Conservation (phyloP, 1,139 yeast species). For the Blastobotrys illinoisensis region DNA sequence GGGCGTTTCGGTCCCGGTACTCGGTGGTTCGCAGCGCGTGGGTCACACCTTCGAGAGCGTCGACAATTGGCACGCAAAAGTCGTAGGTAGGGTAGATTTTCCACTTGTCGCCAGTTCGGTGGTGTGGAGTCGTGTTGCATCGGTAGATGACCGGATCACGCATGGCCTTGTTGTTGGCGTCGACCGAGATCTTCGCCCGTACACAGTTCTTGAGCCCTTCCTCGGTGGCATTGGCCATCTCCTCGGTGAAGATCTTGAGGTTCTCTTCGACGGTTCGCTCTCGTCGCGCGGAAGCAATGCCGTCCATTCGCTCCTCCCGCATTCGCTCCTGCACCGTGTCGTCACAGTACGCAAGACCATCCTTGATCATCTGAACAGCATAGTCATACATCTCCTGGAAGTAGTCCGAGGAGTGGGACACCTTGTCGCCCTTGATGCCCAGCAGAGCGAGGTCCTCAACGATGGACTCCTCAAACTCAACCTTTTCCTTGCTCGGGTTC, state of each 20-base stretch:
- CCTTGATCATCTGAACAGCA: slow-evolving; percentile 80
- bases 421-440: slow-evolving; percentile 84
- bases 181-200: slow-evolving; percentile 91
- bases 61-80: slow-evolving; percentile 96
- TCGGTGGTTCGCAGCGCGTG: slow-evolving; percentile 96
- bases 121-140: slow-evolving; percentile 94
- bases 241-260: slow-evolving; percentile 73
- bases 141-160: slow-evolving; percentile 98
- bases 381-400: slow-evolving; percentile 84
- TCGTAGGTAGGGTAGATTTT: slow-evolving; percentile 96
- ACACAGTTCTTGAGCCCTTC: slow-evolving; percentile 83
- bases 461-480: slow-evolving; percentile 86
- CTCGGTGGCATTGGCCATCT: slow-evolving; percentile 90
- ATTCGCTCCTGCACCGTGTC: slow-evolving; percentile 88
- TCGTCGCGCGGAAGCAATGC: slow-evolving; percentile 85
- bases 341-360: slow-evolving; percentile 94
- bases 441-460: slow-evolving; percentile 80
- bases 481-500: slow-evolving; percentile 92
- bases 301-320: slow-evolving; percentile 98
- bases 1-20: slow-evolving; percentile 96
- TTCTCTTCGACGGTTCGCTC: slow-evolving; percentile 89
- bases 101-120: slow-evolving; percentile 89
- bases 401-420: slow-evolving; percentile 89
- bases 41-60: slow-evolving; percentile 91
- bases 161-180: slow-evolving; percentile 83